These are phyloP conservation scores for Psilocybe cyanescens DNA, from an alignment of 768 basidiomycete genomes.

Conservation along the genomic window DNA sequence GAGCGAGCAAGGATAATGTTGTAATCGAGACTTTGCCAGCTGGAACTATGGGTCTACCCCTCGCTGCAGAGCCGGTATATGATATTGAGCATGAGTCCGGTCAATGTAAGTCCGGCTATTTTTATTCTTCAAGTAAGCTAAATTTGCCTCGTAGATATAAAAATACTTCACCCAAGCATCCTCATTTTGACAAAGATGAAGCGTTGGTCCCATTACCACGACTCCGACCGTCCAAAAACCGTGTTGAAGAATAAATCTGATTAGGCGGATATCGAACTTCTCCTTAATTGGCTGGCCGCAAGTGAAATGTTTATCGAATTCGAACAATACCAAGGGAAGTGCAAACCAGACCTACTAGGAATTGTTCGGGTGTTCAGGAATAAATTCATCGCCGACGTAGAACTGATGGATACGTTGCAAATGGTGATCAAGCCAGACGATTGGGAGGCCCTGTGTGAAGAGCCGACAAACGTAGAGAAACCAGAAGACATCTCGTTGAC, in stretches of 20 bases:
- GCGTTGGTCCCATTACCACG: slow-evolving; percentile 26
- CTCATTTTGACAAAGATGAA: slow-evolving; percentile 33
- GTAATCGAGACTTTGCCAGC: slow-evolving; percentile 26
- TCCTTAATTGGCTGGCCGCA: slow-evolving; percentile 25
- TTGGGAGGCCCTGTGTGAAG: slow-evolving; percentile 26
- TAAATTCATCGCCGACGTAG: slow-evolving; percentile 6
- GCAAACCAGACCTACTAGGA: slow-evolving; percentile 21
- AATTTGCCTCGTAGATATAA: slow-evolving; percentile 12
- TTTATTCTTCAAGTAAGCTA: neutral
- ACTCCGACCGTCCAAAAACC: slow-evolving; percentile 30
- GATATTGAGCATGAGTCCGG: slow-evolving; percentile 13
- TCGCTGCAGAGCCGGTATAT: slow-evolving; percentile 16
- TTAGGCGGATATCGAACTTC: slow-evolving; percentile 23
- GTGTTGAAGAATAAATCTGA: slow-evolving; percentile 23
- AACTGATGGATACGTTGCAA: slow-evolving; percentile 21
- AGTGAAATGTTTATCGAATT: slow-evolving; percentile 27
- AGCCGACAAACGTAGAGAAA: neutral
- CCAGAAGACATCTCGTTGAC: too few relatives aligned
- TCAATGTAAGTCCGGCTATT: slow-evolving; percentile 9
- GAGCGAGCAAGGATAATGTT: slow-evolving; percentile 25
- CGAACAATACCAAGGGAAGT: slow-evolving; percentile 26
- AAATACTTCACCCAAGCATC: slow-evolving; percentile 26
- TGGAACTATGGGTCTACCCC: slow-evolving; percentile 25
- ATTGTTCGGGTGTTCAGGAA: slow-evolving; percentile 21
- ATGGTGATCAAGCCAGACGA: slow-evolving; percentile 22